A percentile compares a stretch with the other conserved stretches of the same genome.
phyloP scores from a whole-genome alignment of 1,284 basidiomycete genomes.

The Cerioporus squamosus region DNA sequence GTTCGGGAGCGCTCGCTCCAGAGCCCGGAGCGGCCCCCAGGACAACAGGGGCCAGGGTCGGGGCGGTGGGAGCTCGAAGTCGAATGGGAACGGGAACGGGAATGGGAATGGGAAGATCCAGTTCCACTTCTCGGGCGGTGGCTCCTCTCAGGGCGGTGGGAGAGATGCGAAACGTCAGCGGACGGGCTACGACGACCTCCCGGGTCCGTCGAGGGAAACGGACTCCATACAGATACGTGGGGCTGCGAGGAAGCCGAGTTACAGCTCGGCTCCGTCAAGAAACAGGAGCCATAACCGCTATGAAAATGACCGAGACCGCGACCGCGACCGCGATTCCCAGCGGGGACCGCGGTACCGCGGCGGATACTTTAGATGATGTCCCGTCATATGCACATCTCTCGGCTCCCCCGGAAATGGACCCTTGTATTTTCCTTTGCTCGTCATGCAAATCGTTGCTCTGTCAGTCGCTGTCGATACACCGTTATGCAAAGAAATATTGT shows the following conservation, averaged over 20 bases:
- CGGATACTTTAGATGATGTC: conserved; percentile 32
- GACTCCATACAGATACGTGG: conserved; percentile 35
- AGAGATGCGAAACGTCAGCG: conserved; percentile 25
- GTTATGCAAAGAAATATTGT: not conserved
- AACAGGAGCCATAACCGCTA: conserved; percentile 8
- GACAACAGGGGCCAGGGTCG: conserved; percentile 6
- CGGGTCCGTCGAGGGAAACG: conserved; percentile 32
- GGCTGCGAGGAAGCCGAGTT: conserved; percentile 25
- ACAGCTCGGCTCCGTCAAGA: conserved; percentile 22
- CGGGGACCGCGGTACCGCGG: conserved; percentile 34
- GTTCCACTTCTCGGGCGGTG: conserved; percentile 40
- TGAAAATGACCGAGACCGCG: conserved; percentile 18
- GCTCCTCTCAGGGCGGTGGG: conserved; percentile 1
- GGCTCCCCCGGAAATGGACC: too few relatives aligned
- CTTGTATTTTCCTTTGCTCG: too few relatives aligned
- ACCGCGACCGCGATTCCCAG: conserved; percentile 15
- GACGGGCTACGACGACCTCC: conserved; percentile 26
- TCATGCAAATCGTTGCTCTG: not conserved
- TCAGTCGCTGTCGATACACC: not conserved
- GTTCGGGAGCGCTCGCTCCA: conserved; percentile 47
- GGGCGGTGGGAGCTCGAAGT: conserved; percentile 4
- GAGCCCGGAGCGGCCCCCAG: conserved; percentile 12
- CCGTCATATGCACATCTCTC: too few relatives aligned
- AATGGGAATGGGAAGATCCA: conserved; percentile 35
- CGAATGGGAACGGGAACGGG: conserved; percentile 9